Evolutionary conservation across 768 basidiomycete species (phyloP).

Genomic region (Lactifluus pinguis): DNA sequence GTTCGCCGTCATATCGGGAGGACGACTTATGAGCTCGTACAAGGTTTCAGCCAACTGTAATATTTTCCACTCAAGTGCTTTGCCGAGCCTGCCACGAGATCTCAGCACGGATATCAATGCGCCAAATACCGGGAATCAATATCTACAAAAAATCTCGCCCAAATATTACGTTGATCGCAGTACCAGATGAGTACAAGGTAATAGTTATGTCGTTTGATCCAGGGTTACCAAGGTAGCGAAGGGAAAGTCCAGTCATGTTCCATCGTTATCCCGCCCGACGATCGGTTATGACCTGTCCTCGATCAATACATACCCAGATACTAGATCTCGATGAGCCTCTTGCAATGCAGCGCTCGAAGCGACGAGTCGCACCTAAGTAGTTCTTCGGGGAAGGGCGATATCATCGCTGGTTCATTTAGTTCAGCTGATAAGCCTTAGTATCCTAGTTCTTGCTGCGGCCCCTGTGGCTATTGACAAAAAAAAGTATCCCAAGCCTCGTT

Average conservation of each 20-base stretch:
- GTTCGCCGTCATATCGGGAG: background rate
- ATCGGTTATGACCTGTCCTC: background rate
- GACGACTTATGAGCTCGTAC: background rate
- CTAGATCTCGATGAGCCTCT: background rate
- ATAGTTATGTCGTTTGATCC: background rate
- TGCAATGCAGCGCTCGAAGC: background rate
- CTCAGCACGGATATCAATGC: background rate
- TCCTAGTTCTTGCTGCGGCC: background rate
- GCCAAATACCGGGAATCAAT: constrained; percentile 3
- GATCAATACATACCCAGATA: background rate
- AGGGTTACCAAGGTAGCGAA: constrained; percentile 6
- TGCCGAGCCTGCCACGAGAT: background rate
- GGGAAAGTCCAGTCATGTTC: background rate
- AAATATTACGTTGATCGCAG: background rate
- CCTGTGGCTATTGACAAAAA: background rate
- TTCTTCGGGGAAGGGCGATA: background rate
- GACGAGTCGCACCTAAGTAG: background rate
- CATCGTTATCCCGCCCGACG: background rate
- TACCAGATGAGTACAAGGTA: background rate
- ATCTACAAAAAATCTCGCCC: background rate
- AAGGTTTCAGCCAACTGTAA: background rate
- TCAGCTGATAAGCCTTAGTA: background rate
- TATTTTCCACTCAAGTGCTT: background rate
- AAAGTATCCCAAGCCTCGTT: background rate
- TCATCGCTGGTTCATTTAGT: background rate